Percentiles rank a stretch among this genome's conserved stretches.
Conservation (phyloP, 139 green algal species). For the Chlorella vulgaris region DNA sequence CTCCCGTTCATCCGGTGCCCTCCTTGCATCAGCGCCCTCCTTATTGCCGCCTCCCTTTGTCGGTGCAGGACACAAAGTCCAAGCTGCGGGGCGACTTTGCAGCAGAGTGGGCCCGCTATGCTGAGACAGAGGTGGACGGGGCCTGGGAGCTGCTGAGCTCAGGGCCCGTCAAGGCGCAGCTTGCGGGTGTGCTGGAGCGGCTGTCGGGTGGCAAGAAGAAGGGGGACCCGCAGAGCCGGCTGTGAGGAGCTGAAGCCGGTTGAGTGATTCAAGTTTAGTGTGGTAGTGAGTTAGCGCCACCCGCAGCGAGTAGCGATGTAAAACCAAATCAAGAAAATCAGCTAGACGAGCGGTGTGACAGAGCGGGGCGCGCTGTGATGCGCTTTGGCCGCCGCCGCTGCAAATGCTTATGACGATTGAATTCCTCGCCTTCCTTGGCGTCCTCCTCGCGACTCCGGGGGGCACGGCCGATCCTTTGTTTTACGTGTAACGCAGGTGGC, state of each 20-base stretch:
- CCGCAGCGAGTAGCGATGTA: too few species aligned
- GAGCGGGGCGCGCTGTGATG: background rate
- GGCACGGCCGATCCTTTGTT: too few species aligned
- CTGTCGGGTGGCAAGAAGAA: slow-evolving; percentile 51
- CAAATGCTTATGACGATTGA: background rate
- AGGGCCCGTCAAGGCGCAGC: slow-evolving; percentile 51
- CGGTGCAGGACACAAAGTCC: slow-evolving; percentile 60
- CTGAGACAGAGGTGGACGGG: slow-evolving; percentile 57
- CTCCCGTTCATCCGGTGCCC: too few species aligned
- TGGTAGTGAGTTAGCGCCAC: too few species aligned
- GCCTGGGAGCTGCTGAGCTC: slow-evolving; percentile 70
- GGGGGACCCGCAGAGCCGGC: background rate
- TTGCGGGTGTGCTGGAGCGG: slow-evolving; percentile 68
- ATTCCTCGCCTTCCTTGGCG: too few species aligned
- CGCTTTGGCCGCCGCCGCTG: background rate
- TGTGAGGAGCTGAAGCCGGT: slow-evolving; percentile 1
- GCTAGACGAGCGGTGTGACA: too few species aligned
- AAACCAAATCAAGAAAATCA: too few species aligned
- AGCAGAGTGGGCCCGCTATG: slow-evolving; percentile 64
- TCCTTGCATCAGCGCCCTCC: too few species aligned
- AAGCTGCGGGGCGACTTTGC: slow-evolving; percentile 61
- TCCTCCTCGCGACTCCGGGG: too few species aligned
- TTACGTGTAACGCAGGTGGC: too few species aligned
- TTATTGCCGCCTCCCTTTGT: too few species aligned
- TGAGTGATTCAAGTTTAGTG: too few species aligned